Conservation (phyloP, 257 asterid genomes). For the Solanum clarkiae region DNA sequence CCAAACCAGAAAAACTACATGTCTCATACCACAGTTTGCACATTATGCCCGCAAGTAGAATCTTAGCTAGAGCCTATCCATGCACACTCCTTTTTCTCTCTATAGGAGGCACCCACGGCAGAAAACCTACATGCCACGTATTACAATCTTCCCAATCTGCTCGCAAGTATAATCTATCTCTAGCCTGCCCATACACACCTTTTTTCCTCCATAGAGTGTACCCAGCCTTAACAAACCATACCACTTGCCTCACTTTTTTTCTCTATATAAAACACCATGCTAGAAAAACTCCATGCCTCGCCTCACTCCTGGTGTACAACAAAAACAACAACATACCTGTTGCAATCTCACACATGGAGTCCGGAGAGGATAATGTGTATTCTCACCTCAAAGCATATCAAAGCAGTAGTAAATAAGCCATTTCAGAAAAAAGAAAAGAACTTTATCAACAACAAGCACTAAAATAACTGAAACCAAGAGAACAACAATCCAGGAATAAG, state of each 20-base stretch:
- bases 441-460: not conserved
- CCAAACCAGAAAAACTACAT: not conserved
- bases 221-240: not conserved
- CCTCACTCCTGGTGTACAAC: not conserved
- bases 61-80: not conserved
- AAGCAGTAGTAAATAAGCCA: not conserved
- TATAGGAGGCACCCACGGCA: not conserved
- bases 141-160: not conserved
- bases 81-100: not conserved
- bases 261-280: not conserved
- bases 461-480: not conserved
- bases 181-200: not conserved
- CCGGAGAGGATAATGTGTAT: not conserved
- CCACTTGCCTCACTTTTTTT: not conserved
- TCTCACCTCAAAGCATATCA: not conserved
- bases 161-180: not conserved
- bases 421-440: not conserved
- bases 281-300: not conserved
- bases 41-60: not conserved
- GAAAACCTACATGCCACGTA: not conserved
- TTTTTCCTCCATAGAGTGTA: not conserved
- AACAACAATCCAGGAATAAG: not conserved
- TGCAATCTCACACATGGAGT: not conserved
- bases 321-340: not conserved
- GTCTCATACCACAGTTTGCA: not conserved